A percentile compares a stretch with the other conserved stretches of the same genome.
Conservation (phyloP, 2,329 filamentous ascomycete species). For the Colletotrichum sp. region DNA sequence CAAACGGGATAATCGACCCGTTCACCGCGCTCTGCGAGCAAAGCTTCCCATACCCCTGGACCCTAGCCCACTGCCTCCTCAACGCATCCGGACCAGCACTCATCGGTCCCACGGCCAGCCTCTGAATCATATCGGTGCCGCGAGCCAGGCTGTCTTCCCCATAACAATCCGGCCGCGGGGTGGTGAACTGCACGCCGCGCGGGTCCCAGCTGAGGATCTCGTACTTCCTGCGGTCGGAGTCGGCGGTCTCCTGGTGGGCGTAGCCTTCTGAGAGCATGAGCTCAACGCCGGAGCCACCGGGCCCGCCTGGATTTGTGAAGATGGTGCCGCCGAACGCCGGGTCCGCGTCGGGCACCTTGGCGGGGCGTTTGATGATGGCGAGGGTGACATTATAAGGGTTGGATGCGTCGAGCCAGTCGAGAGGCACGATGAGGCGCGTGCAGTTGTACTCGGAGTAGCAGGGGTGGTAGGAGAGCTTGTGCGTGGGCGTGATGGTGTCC, state of each 20-base stretch:
- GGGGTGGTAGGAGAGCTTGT: conserved; percentile 39
- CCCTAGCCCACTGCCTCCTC: conserved; percentile 1
- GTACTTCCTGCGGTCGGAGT: conserved; percentile 37
- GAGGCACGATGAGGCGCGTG: conserved; percentile 46
- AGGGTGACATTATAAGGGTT: conserved; percentile 37
- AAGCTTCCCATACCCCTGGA: conserved; percentile 29
- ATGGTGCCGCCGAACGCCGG: conserved; percentile 46
- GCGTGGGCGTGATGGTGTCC: conserved; percentile 36
- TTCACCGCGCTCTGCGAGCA: conserved; percentile 27
- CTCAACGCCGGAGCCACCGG: conserved; percentile 43
- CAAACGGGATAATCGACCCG: conserved; percentile 35
- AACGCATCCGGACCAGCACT: conserved; percentile 11
- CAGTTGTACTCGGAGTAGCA: conserved; percentile 46
- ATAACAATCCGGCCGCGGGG: conserved; percentile 45
- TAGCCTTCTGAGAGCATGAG: conserved; percentile 29
- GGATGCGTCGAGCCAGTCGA: conserved; percentile 41
- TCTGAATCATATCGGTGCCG: conserved; percentile 31
- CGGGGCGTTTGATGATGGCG: conserved; percentile 46
- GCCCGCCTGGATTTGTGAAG: conserved; percentile 50
- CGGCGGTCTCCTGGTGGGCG: conserved; percentile 17
- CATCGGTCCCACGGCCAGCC: conserved; percentile 33
- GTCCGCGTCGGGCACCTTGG: conserved; percentile 40
- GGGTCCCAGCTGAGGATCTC: conserved; percentile 51
- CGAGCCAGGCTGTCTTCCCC: conserved; percentile 31
- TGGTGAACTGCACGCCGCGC: conserved; percentile 42